Evolutionary conservation across 495 filamentous ascomycete species (phyloP), one percentile per base, ranked within the genome.

Genomic region (Podospora tetraspora): DNA sequence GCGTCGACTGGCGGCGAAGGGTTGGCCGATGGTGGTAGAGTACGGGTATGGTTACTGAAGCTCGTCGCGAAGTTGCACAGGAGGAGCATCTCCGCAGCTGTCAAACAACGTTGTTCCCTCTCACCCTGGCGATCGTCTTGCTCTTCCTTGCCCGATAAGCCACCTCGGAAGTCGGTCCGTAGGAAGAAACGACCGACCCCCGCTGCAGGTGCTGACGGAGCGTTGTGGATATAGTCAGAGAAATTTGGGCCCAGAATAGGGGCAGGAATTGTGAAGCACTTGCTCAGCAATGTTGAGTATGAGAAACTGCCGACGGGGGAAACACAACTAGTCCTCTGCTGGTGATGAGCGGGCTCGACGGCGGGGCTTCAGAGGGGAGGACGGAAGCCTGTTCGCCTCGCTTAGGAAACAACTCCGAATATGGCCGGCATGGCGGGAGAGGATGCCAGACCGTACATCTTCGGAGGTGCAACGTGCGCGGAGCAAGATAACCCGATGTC

Each of bases 341-440:
- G 32, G 43, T n/a, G 43, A n/a, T 52, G 43, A 19, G 43, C 43
- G 43, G 37, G 43, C 43, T 52, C 19, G 43, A 52, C 43, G 23
- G 59, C 23, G 59, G 59, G 24, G 21, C 57, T 24, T 27, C 59
- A 19, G 22, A 25, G 22, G 59, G 57, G 6, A 59, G 22, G 58
- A 59, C 59, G n/a, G 16, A 62, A 62, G 30, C 16, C 21, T 24
- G 24, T 22, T 13, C 29, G 32, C 30, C 62, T 32, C 23, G 21
- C 21, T 64, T 64, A 29, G 65, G 65, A 66, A 66, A 66, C 58
- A 66, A 27, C n/a, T 10, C 65, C 57, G 58, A 60, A 27, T 22
- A 59, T 61, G 27, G 32, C 58, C 65, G 65, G 65, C 61, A 60
- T 30, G 58, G 24, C 62, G 62, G 62, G 25, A 62, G 24, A 62